Base-by-base conservation (phyloP, 1,284 basidiomycete genomes). In the Rhodotorula sp. region DNA sequence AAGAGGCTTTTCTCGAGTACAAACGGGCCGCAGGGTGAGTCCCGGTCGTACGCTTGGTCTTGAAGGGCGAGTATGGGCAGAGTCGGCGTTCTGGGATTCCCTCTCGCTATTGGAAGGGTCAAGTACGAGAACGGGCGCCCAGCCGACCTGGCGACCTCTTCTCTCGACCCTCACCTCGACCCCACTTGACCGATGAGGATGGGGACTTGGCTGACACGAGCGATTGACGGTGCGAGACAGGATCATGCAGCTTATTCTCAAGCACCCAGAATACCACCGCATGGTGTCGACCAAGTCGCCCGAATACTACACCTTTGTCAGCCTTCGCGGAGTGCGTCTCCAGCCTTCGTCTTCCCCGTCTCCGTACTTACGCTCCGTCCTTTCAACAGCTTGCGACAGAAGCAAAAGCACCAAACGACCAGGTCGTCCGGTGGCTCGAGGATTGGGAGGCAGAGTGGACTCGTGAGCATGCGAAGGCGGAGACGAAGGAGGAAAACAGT, bases 1-100 rank as follows among this genome's bases (percentile, higher is more conserved):
- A 69, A 37, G 67, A 62, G 26, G 75, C 73, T 0, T 75, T 62
- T 59, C 64, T 72, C 22, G 68, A 68, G 22, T 68, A 64, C 59
- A 64, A 66, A 31, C 68, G 68, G 50, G 73, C 67, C 3, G 73
- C 65, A 24, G 72, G 74, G 75, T 76, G 56, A 70, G 75, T 52
- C 28, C 4, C 18, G 48, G 47, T 47, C 22, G 30, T n/a, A 8
- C 46, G 20, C 34, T 26, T 34, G 51, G 37, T 37, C 46, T 13
- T 26, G 47, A 37, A 22, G 22, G n/a, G 30, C 9, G 18, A n/a
- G 44, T 31, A 46, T 34, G 54, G 30, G 15, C 30, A 31, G 10
- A 28, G 20, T 20, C 30, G 18, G 31, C 7, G 37, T 7, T 7
- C 37, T 40, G 37, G 8, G 7, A 13, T 7, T 13, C 37, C 37